Percentiles rank a stretch among this genome's conserved stretches.
phyloP scores from a whole-genome alignment of 1,284 basidiomycete genomes.

The Ustilago loliicola region DNA sequence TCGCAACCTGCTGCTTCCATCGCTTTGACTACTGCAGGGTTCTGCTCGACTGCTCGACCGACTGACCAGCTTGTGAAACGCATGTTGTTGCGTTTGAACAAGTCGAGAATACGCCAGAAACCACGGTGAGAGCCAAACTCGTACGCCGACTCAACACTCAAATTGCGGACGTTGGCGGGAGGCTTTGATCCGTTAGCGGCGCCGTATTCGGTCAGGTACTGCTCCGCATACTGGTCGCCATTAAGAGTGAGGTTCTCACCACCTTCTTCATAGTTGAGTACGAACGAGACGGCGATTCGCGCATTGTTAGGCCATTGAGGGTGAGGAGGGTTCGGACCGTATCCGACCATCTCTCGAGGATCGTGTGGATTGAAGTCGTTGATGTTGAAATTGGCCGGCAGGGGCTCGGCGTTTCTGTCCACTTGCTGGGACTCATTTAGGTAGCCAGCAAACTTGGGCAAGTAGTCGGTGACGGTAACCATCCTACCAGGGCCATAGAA shows the following conservation, averaged over 20 bases:
- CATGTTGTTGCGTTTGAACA: slow-evolving; percentile 68
- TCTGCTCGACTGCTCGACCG: slow-evolving; percentile 70
- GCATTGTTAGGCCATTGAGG: slow-evolving; percentile 71
- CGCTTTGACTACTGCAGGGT: slow-evolving; percentile 66
- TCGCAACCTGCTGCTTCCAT: slow-evolving; percentile 70
- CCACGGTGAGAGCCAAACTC: slow-evolving; percentile 71
- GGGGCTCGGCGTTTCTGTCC: slow-evolving; percentile 31
- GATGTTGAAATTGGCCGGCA: slow-evolving; percentile 26
- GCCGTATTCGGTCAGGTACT: slow-evolving; percentile 69
- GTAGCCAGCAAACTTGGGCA: slow-evolving; percentile 47
- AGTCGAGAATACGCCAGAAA: slow-evolving; percentile 70
- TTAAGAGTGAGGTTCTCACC: slow-evolving; percentile 70
- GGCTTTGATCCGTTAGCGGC: slow-evolving; percentile 51
- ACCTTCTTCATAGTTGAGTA: slow-evolving; percentile 72
- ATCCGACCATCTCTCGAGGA: slow-evolving; percentile 67
- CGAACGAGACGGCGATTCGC: slow-evolving; percentile 70
- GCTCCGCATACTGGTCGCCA: slow-evolving; percentile 66
- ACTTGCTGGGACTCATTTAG: slow-evolving; percentile 43
- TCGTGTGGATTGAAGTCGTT: slow-evolving; percentile 51
- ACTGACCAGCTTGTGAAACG: slow-evolving; percentile 70
- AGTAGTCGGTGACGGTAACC: slow-evolving; percentile 29
- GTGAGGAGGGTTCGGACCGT: slow-evolving; percentile 69
- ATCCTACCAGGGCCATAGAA: slow-evolving; percentile 52
- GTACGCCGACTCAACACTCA: slow-evolving; percentile 70
- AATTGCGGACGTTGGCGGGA: slow-evolving; percentile 60